phyloP scores from a whole-genome alignment of 2,329 filamentous ascomycete genomes.

The Clathrospora elynae region DNA sequence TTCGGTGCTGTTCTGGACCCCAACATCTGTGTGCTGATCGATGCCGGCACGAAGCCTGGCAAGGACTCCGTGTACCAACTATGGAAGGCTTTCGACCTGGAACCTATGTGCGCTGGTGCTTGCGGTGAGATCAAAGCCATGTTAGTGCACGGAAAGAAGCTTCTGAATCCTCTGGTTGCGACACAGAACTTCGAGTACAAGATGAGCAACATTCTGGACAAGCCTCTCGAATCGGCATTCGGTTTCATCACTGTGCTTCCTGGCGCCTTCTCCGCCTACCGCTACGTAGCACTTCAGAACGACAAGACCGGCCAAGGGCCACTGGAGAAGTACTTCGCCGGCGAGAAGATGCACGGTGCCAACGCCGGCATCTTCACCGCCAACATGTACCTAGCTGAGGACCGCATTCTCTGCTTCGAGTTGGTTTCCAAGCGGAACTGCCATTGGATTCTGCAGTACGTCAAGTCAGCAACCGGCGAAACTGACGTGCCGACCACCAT shows the following conservation, averaged over 20 bases:
- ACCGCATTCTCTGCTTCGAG: conserved; percentile 98
- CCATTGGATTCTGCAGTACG: conserved; percentile 96
- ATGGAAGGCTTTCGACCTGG: conserved; percentile 97
- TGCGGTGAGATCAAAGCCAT: conserved; percentile 99
- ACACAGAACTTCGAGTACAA: conserved; percentile 99
- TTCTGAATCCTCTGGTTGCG: conserved; percentile 91
- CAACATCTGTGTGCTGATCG: conserved; percentile 94
- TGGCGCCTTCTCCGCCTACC: conserved; percentile 97
- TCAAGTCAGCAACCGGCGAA: conserved; percentile 95
- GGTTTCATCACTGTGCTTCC: conserved; percentile 97
- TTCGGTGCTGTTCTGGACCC: conserved; percentile 91
- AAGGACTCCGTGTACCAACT: conserved; percentile 95
- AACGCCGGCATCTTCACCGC: conserved; percentile 96
- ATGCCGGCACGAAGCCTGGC: conserved; percentile 93
- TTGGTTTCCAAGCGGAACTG: conserved; percentile 97
- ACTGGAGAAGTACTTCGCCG: conserved; percentile 94
- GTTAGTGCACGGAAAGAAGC: conserved; percentile 84
- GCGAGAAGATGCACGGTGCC: conserved; percentile 92
- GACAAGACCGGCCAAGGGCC: conserved; percentile 94
- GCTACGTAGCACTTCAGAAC: conserved; percentile 92
- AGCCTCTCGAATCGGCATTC: conserved; percentile 94
- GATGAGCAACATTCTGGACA: conserved; percentile 99
- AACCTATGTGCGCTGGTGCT: conserved; percentile 95
- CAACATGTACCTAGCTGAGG: conserved; percentile 99
- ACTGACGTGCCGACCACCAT: conserved; percentile 95